phyloP scores from a whole-genome alignment of 352 stramenopile species.

The Phytophthora citricola region DNA sequence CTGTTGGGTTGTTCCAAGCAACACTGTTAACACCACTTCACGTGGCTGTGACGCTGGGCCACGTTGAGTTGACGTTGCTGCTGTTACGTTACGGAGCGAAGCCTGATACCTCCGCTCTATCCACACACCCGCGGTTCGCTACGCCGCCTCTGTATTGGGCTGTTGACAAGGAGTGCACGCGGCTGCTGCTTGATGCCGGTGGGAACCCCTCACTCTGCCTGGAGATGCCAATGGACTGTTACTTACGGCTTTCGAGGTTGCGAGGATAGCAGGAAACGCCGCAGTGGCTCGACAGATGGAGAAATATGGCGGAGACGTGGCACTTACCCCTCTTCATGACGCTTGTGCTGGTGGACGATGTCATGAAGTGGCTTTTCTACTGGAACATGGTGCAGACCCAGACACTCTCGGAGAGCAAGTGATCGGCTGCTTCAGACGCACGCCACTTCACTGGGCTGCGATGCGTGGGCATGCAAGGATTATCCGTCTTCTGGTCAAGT shows the following conservation, averaged over 20 bases:
- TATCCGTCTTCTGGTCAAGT: constrained; percentile 69
- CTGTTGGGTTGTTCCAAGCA: constrained; percentile 59
- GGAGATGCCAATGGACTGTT: constrained; percentile 31
- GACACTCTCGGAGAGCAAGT: constrained; percentile 79
- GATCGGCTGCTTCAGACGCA: constrained; percentile 68
- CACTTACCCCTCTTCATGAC: constrained; percentile 76
- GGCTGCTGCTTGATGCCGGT: constrained; percentile 69
- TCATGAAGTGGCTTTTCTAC: constrained; percentile 66
- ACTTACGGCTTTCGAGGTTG: constrained; percentile 79
- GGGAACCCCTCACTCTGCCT: constrained; percentile 66
- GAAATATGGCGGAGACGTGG: constrained; percentile 82
- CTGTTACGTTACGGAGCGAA: constrained; percentile 71
- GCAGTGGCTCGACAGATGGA: constrained; percentile 75
- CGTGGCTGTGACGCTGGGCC: constrained; percentile 71
- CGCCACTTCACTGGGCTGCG: constrained; percentile 81
- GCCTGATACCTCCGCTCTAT: constrained; percentile 56
- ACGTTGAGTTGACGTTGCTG: constrained; percentile 70
- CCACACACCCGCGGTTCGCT: constrained; percentile 61
- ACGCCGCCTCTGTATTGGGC: constrained; percentile 79
- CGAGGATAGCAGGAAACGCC: constrained; percentile 66
- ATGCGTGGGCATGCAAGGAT: constrained; percentile 71
- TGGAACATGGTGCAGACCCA: constrained; percentile 72
- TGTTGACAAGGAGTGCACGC: constrained; percentile 72
- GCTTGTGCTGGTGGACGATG: constrained; percentile 62
- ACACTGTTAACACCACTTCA: constrained; percentile 80